phyloP scores from a whole-genome alignment of 2,329 filamentous ascomycete genomes.

The Neodidymelliopsis sp. region DNA sequence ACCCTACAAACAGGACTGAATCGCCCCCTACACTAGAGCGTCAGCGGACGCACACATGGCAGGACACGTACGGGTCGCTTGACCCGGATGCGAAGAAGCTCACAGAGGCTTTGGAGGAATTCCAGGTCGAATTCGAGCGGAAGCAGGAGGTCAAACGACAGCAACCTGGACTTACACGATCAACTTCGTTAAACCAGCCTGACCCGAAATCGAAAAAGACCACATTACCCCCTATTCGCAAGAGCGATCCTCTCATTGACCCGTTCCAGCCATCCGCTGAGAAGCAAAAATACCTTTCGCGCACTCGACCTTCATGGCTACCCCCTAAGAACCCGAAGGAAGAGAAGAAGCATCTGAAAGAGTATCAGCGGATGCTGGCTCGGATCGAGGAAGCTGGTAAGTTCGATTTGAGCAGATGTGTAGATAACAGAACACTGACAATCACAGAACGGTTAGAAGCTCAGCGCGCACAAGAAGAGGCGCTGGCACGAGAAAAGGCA shows the following conservation, averaged over 20 bases:
- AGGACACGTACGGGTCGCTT: conserved; percentile 70
- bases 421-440: conserved; percentile 19
- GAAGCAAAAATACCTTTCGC: conserved; percentile 82
- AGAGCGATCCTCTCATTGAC: conserved; percentile 83
- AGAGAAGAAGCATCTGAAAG: conserved; percentile 84
- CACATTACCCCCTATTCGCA: conserved; percentile 69
- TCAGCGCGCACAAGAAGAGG: conserved; percentile 57
- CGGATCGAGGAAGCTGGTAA: conserved; percentile 64
- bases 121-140: conserved; percentile 68
- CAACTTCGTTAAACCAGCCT: conserved; percentile 38
- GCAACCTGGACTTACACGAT: conserved; percentile 49
- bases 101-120: conserved; percentile 82
- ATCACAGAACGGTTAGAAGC: conserved; percentile 41
- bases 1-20: conserved; percentile 26
- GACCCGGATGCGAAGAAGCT: conserved; percentile 76
- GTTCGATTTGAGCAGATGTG: conserved; percentile 12
- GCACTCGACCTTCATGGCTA: conserved; percentile 81
- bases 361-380: conserved; percentile 85
- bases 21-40: conserved; percentile 47
- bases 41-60: conserved; percentile 76
- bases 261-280: conserved; percentile 84
- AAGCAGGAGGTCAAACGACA: conserved; percentile 62
- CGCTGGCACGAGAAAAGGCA: conserved; percentile 59
- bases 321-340: conserved; percentile 89
- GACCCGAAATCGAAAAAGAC: conserved; percentile 59